Evolutionary conservation across 805 yeast genomes (phyloP), one percentile per base, ranked within the genome.

Genomic region (Schwanniomyces pseudopolymorphus): DNA sequence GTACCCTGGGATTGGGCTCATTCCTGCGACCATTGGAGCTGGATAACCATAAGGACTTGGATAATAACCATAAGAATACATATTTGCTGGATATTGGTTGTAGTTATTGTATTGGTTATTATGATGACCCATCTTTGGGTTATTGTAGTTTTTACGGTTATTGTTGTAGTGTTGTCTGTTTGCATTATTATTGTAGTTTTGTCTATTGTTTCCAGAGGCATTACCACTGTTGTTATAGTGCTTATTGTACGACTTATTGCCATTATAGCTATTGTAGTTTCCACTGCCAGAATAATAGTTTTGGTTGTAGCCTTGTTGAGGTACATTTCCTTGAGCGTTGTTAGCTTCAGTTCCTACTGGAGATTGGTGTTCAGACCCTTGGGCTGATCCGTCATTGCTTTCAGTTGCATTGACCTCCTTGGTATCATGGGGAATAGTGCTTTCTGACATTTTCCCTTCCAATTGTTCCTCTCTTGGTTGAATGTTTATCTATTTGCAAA

Each of bases 51-150:
- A 64, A 17, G 58, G 59, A 28, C 45, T 41, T 20, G 60, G 64
- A 37, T 60, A 57, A 50, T 60, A 65, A 14, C 63, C 64, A 47
- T 62, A 63, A 16, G 58, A 51, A 48, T 63, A 63, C 64, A 63
- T 60, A 26, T 50, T 48, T 26, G 56, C 51, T 11, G 61, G 57
- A 45, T 59, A 60, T 20, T 53, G 56, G 24, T 49, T 44, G 51
- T 60, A 62, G 44, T 51, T 49, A 46, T 51, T 50, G 53, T 52
- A 56, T 43, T 53, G 63, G 52, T 52, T 53, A 47, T 45, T 50
- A 40, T 55, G 48, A 43, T 53, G 57, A 36, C 49, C 51, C 31
- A 54, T 36, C 53, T 58, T 58, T 28, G 53, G 58, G 40, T 52
- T 47, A 39, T 52, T 47, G 35, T 52, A 45, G 43, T 44, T 49